phyloP scores from a whole-genome alignment of 2,329 filamentous ascomycete species.

The Fusarium floridanum region DNA sequence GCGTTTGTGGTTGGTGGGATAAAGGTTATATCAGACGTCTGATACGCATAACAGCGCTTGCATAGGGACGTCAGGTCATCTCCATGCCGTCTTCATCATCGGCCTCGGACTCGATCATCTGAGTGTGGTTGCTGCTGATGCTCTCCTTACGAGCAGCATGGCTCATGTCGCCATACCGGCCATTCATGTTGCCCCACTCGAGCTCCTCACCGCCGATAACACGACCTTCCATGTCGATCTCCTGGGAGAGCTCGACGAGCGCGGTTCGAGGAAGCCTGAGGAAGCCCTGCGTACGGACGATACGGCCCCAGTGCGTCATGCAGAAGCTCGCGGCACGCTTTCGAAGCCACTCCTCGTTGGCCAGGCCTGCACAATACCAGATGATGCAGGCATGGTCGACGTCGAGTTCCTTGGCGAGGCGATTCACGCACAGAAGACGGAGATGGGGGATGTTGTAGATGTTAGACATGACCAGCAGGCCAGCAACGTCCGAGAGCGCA shows the following conservation, averaged over 20 bases:
- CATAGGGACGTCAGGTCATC: slow-evolving; percentile 55
- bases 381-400: slow-evolving; percentile 95
- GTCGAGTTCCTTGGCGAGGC: slow-evolving; percentile 90
- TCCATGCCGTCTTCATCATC: slow-evolving; percentile 76
- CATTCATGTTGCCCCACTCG: slow-evolving; percentile 64
- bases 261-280: slow-evolving; percentile 81
- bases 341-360: slow-evolving; percentile 93
- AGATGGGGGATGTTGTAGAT: slow-evolving; percentile 97
- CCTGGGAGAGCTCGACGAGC: slow-evolving; percentile 91
- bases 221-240: slow-evolving; percentile 92
- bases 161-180: slow-evolving; percentile 59
- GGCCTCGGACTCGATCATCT: slow-evolving; percentile 67
- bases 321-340: slow-evolving; percentile 90
- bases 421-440: slow-evolving; percentile 89
- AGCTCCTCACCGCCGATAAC: slow-evolving; percentile 91
- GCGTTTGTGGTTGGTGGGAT: slow-evolving; percentile 3
- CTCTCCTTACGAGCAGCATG: slow-evolving; percentile 67
- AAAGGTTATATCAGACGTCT: background rate
- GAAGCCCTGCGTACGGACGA: slow-evolving; percentile 92
- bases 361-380: slow-evolving; percentile 92
- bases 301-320: slow-evolving; percentile 92
- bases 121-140: slow-evolving; percentile 70
- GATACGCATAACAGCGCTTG: background rate
- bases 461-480: slow-evolving; percentile 96
- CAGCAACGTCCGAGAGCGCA: slow-evolving; percentile 87